A percentile compares a stretch with the other conserved stretches of the same genome.
These are phyloP conservation scores for Tylopilus vinaceipallidus DNA, from an alignment of 768 basidiomycete genomes.

Conservation along the genomic window DNA sequence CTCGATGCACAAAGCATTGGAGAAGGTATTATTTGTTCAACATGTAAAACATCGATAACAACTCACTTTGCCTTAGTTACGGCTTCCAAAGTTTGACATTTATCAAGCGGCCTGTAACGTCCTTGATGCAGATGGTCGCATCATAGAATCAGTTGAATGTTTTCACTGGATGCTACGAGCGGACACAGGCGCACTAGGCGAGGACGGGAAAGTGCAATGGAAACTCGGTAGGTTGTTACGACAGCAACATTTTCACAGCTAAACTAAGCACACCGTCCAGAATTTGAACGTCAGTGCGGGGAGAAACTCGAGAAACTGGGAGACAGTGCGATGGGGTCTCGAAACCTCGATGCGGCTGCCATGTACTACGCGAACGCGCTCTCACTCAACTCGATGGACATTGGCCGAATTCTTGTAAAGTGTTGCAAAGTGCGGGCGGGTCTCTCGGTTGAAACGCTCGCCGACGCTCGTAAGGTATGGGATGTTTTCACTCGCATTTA, in stretches of 20 bases:
- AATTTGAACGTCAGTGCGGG: background rate
- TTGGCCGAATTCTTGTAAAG: background rate
- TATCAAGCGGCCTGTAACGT: background rate
- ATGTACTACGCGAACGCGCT: background rate
- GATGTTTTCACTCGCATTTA: background rate
- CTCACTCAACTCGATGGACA: background rate
- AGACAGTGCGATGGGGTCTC: background rate
- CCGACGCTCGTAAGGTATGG: slow-evolving; percentile 7
- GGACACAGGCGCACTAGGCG: background rate
- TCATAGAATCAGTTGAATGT: background rate
- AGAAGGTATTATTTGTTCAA: background rate
- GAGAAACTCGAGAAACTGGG: background rate
- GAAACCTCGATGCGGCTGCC: background rate
- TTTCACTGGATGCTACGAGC: background rate
- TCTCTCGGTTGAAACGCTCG: background rate
- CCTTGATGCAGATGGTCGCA: background rate
- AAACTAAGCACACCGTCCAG: background rate
- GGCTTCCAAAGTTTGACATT: background rate
- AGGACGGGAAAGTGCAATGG: background rate
- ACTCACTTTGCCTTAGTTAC: background rate
- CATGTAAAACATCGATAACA: background rate
- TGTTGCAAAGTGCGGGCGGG: background rate
- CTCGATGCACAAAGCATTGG: background rate
- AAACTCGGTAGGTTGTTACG: background rate
- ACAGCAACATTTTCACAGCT: background rate